Percentiles rank a stretch among this genome's conserved stretches.
phyloP scores from a whole-genome alignment of 2,329 filamentous ascomycete genomes.

The Fusarium sp. region DNA sequence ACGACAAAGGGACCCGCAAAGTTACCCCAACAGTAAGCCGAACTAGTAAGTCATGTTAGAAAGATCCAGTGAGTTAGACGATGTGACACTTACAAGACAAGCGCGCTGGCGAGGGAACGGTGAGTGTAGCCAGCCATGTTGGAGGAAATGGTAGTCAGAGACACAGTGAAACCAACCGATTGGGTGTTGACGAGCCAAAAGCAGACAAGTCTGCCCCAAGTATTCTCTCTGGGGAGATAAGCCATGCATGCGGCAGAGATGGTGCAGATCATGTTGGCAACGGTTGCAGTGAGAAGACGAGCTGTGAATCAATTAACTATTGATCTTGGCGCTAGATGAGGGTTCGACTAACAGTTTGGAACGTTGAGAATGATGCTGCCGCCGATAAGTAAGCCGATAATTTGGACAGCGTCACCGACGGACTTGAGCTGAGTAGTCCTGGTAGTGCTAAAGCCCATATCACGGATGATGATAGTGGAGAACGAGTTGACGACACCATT shows the following conservation, averaged over 20 bases:
- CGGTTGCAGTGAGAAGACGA: constrained; percentile 3
- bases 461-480: constrained; percentile 12
- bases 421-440: constrained; percentile 5
- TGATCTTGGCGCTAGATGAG: too few species aligned
- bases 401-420: constrained; percentile 8
- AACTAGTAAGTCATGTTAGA: not conserved
- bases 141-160: constrained; percentile 9
- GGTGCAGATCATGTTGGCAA: constrained; percentile 8
- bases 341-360: not conserved
- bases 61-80: accelerated
- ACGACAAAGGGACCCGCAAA: constrained; percentile 8
- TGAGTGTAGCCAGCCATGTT: constrained; percentile 16
- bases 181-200: constrained; percentile 11
- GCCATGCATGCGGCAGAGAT: constrained; percentile 8
- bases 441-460: constrained; percentile 12
- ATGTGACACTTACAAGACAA: not conserved
- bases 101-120: not conserved
- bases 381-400: constrained; percentile 1
- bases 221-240: constrained; percentile 7
- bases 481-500: constrained; percentile 12
- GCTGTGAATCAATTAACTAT: not conserved
- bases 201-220: constrained; percentile 4
- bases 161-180: constrained; percentile 7
- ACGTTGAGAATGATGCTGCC: constrained; percentile 7
- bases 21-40: constrained; percentile 11